Evolutionary conservation across 1,284 basidiomycete species (phyloP), one percentile per base, ranked within the genome.

Genomic region (Rugosomyces carneus): DNA sequence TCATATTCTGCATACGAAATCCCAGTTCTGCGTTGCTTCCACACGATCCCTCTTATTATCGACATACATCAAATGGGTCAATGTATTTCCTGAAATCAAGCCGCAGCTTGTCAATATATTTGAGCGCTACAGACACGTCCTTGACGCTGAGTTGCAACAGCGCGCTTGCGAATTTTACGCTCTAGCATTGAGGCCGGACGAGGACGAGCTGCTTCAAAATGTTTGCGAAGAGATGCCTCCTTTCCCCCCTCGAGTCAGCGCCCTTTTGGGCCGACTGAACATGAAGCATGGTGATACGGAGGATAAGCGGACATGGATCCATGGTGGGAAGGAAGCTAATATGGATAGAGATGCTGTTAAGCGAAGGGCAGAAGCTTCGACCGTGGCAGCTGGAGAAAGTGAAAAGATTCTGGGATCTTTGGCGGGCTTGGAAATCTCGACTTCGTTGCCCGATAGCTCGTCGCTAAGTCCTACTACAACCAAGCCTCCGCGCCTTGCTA

Each of bases 191-290:
- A 75, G 89, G 18, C 70, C 83, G 21, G 91, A 94, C 36, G 86
- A 93, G 35, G 93, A 98, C 59, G 93, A 94, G 57, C 74, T 98
- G 34, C 70, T 99, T 44, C 90, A 94, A 61, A 89, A 89, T 47
- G 83, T 99, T 10, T 98, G 94, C 66, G 96, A 98, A 63, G 96
- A 99, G 69, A 99, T 99, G 85, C 96, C 96, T 5, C 92, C 95
- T 0, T 99, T 97, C 75, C 92, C 94, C 1, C 89, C 96, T 47
- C 83, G 94, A 42, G 89, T 93, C 55, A 97, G 92, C 49, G 85
- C 94, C 5, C 75, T 99, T 13, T 71, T 96, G 34, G 87, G 79
- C 48, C 78, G 93, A 31, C 68, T 98, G 34, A 90, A 95, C 60
- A 84, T 82, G 58, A 94, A 94, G 62, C 86, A 91, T 34, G 86